Conservation (phyloP, 1,284 basidiomycete species). For the Irpex sp. region DNA sequence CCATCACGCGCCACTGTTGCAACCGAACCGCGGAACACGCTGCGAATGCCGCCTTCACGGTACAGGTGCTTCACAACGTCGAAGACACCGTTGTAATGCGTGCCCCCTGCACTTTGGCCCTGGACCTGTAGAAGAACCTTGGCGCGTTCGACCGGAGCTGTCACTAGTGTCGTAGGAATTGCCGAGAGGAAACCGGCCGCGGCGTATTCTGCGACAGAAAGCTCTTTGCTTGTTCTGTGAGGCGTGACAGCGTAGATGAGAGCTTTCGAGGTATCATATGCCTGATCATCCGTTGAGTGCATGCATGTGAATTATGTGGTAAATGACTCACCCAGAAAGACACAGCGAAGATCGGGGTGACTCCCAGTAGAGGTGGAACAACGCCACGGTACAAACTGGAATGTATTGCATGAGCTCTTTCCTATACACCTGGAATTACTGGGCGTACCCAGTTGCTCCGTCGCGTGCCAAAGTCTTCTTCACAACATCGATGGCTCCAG, state of each 20-base stretch:
- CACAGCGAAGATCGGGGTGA: slow-evolving; percentile 97
- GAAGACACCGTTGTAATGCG: slow-evolving; percentile 87
- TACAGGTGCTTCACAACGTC: slow-evolving; percentile 93
- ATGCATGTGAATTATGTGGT: neutral
- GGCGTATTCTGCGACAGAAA: slow-evolving; percentile 86
- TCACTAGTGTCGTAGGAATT: slow-evolving; percentile 88
- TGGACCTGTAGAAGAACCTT: slow-evolving; percentile 90
- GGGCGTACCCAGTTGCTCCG: slow-evolving; percentile 79
- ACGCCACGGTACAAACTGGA: slow-evolving; percentile 92
- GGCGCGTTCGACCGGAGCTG: slow-evolving; percentile 94
- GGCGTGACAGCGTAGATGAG: slow-evolving; percentile 76
- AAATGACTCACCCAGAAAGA: slow-evolving; percentile 85
- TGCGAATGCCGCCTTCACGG: slow-evolving; percentile 89
- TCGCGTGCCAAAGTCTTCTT: slow-evolving; percentile 87
- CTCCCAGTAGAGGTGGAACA: slow-evolving; percentile 92
- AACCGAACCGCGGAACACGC: slow-evolving; percentile 90
- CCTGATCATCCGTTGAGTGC: slow-evolving; percentile 41
- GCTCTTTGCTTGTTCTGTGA: slow-evolving; percentile 56
- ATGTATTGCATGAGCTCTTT: neutral
- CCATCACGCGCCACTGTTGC: slow-evolving; percentile 95
- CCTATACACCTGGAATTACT: neutral
- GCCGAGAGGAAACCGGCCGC: slow-evolving; percentile 94
- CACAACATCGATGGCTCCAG: slow-evolving; percentile 91
- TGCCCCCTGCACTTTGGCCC: slow-evolving; percentile 86
- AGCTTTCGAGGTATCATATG: slow-evolving; percentile 92